A percentile compares a stretch with the other conserved stretches of the same genome.
Conservation (phyloP, 257 asterid species). For the Petrea volubilis region DNA sequence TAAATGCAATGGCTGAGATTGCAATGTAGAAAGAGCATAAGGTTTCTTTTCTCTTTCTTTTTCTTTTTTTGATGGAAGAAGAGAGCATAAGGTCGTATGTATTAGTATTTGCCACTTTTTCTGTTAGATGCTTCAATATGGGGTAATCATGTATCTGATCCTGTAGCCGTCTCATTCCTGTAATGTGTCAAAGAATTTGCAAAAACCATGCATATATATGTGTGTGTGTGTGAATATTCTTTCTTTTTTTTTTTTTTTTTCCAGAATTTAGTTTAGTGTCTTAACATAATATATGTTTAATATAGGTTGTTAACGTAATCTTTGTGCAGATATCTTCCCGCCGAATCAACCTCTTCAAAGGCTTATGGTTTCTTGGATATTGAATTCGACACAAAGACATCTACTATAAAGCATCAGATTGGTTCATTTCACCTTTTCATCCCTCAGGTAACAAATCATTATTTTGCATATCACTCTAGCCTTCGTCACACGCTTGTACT, state of each 20-base stretch:
- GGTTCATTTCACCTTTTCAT: slow-evolving; percentile 73
- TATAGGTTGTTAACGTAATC: slow-evolving; percentile 15
- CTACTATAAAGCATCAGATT: slow-evolving; percentile 48
- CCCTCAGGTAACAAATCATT: slow-evolving; percentile 61
- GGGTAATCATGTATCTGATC: no score
- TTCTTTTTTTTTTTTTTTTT: neutral
- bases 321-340: slow-evolving; percentile 56
- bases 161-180: neutral
- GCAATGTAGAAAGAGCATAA: neutral
- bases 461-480: slow-evolving; percentile 12
- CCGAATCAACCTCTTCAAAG: slow-evolving; percentile 62
- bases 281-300: neutral
- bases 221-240: no score
- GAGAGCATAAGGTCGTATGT: neutral
- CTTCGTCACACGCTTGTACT: neutral
- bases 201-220: no score
- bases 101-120: neutral
- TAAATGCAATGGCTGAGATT: neutral
- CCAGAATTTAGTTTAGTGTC: neutral
- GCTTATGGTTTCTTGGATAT: slow-evolving; percentile 79
- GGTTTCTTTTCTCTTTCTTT: no score
- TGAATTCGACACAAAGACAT: slow-evolving; percentile 45
- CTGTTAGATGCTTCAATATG: neutral
- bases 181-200: no score
- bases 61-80: no score